Evolutionary conservation across 2,329 filamentous ascomycete species (phyloP).

Genomic region (Curvularia eragrostidis): DNA sequence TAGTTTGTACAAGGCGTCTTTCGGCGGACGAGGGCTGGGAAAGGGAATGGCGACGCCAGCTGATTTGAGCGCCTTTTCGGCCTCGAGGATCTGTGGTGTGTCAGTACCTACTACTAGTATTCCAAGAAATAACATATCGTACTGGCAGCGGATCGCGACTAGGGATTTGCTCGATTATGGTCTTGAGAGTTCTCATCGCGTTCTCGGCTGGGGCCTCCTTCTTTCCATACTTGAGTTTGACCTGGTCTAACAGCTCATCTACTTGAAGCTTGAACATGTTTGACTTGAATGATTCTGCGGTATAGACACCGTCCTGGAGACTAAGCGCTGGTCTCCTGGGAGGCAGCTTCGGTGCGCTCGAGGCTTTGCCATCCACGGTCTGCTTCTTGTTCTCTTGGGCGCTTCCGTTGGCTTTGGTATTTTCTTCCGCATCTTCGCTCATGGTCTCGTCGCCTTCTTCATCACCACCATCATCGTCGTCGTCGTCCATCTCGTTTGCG

Average conservation of each 20-base stretch:
- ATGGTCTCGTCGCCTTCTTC: constrained; percentile 20
- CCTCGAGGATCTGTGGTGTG: constrained; percentile 67
- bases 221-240: constrained; percentile 65
- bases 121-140: constrained; percentile 10
- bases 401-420: constrained; percentile 22
- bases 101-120: constrained; percentile 16
- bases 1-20: constrained; percentile 81
- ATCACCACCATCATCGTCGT: constrained; percentile 17
- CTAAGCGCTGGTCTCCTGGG: constrained; percentile 34
- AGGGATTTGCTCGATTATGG: constrained; percentile 58
- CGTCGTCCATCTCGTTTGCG: constrained; percentile 19
- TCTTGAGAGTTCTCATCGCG: constrained; percentile 48
- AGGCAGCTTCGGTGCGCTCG: constrained; percentile 21
- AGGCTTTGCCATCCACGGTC: constrained; percentile 14
- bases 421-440: constrained; percentile 17
- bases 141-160: constrained; percentile 57
- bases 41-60: constrained; percentile 79
- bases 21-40: constrained; percentile 77
- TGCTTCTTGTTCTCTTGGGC: constrained; percentile 18
- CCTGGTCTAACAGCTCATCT: constrained; percentile 66
- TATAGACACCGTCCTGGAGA: constrained; percentile 52
- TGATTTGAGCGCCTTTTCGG: constrained; percentile 69
- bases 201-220: constrained; percentile 60
- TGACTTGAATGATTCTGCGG: constrained; percentile 67
- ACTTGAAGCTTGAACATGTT: constrained; percentile 72